Base-by-base conservation (phyloP, 805 yeast genomes). In the Danielozyma ontarioensis region DNA sequence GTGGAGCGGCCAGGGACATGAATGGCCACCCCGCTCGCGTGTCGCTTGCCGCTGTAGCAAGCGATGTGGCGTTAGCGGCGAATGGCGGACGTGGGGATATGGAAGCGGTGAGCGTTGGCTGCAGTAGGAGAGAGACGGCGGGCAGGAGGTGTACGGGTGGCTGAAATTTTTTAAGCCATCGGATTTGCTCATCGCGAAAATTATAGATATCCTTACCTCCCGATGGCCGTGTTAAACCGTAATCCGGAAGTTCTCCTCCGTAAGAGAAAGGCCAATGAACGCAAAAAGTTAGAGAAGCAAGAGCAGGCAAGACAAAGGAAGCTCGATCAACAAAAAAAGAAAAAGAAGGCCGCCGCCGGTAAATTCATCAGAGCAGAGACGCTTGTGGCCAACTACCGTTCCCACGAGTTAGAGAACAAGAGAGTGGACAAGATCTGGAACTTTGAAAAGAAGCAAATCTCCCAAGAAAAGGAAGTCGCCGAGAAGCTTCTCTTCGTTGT, bases 221-320 rank as follows among this genome's bases (percentile, higher is more conserved):
- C 32, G 25, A 64, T 67, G 71, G 70, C 66, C 28, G 62, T 76
- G 32, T 62, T 78, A 33, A 76, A 80, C 53, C 70, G 82, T 17
- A 82, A 80, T 52, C 90, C 93, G 25, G 93, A 84, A 57, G 70
- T 84, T 35, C 74, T 84, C 46, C 70, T 84, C 41, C 77, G 79
- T 52, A 84, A 83, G 66, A 77, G 94, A 62, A 84, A 83, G 65
- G 75, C 81, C 52, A 83, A 81, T 39, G 90, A 83, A 55, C 68
- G 82, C 56, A 66, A 79, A 45, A 73, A 88, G 55, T 48, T 83
- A 34, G 84, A 80, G 55, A 83, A 80, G 51, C 90, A 82, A 56
- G 83, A 80, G 43, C 70, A 70, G 35, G 79, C 80, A 12, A 68
- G 68, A 41, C 60, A 66, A 47, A 76, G 72, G 55, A 64, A 62